These are phyloP conservation scores for Fusarium goolgardi DNA, from an alignment of 2,329 filamentous ascomycete species.

Conservation along the genomic window DNA sequence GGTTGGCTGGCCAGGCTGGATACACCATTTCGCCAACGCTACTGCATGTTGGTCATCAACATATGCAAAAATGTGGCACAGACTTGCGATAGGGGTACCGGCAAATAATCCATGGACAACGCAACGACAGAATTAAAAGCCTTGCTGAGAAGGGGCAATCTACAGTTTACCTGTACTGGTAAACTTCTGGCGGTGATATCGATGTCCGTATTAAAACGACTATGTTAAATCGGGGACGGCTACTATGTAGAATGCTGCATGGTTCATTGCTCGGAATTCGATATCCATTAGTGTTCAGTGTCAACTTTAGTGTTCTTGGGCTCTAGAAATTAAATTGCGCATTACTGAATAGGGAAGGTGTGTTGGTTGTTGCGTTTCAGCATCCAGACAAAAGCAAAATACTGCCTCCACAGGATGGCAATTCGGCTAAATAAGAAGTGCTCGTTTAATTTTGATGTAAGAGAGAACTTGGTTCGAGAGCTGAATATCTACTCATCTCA, in stretches of 20 bases:
- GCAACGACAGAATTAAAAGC: background rate
- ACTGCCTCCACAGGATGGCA: background rate
- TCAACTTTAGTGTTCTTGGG: background rate
- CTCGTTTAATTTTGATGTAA: background rate
- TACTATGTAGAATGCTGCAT: background rate
- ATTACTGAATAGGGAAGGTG: background rate
- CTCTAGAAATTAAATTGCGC: background rate
- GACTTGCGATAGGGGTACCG: background rate
- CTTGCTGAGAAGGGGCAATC: background rate
- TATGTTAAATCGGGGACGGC: background rate
- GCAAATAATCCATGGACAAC: background rate
- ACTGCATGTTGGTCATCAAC: background rate
- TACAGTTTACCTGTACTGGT: background rate
- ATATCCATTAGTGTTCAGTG: background rate
- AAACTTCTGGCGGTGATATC: background rate
- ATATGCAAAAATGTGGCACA: background rate
- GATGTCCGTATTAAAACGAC: background rate
- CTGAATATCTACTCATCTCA: background rate
- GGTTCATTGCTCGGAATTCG: background rate
- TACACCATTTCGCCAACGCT: background rate
- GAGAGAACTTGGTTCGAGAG: background rate
- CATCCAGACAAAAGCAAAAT: background rate
- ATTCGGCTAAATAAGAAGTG: too few species aligned
- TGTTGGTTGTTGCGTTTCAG: background rate
- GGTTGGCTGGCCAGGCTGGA: too few species aligned